Evolutionary conservation across 2,329 filamentous ascomycete genomes (phyloP).

Genomic region (Penicillium sp.): DNA sequence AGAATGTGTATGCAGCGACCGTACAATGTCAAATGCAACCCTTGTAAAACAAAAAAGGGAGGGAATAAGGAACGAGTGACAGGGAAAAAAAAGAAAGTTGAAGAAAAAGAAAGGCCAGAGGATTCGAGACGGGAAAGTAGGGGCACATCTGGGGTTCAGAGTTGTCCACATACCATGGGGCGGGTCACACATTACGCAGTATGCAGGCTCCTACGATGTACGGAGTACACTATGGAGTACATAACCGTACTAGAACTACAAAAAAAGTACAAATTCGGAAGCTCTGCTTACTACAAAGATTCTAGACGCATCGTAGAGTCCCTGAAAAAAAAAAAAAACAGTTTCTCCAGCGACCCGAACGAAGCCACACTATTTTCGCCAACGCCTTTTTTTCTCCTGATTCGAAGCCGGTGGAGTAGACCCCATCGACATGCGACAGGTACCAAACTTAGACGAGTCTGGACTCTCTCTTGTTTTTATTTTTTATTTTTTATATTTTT

Average conservation of each 20-base stretch:
- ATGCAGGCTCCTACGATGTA: not conserved
- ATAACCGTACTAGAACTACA: not conserved
- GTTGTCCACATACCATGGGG: slow-evolving; percentile 13
- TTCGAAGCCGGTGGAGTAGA: slow-evolving; percentile 3
- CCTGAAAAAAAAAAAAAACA: not conserved
- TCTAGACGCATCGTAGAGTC: not conserved
- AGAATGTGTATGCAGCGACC: not conserved
- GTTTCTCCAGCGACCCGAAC: slow-evolving; percentile 1
- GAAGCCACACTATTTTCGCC: not conserved
- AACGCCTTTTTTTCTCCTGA: slow-evolving; percentile 4
- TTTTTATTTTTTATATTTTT: not conserved
- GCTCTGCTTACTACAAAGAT: not conserved
- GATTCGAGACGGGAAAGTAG: slow-evolving; percentile 6
- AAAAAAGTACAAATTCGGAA: not conserved
- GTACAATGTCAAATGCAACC: slow-evolving; percentile 1
- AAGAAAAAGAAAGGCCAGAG: not conserved
- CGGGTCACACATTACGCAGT: slow-evolving; percentile 6
- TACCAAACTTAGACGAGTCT: slow-evolving; percentile 10
- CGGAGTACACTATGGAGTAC: not conserved
- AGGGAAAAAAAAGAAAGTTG: not conserved
- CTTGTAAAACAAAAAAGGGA: not conserved
- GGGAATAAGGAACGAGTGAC: slow-evolving; percentile 6
- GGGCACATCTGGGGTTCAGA: slow-evolving; percentile 13
- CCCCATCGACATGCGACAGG: slow-evolving; percentile 10
- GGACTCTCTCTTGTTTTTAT: not conserved